Percentiles rank a stretch among this genome's conserved stretches.
Evolutionary conservation across 1,284 basidiomycete genomes (phyloP).

Genomic region (Testicularia cyperi): DNA sequence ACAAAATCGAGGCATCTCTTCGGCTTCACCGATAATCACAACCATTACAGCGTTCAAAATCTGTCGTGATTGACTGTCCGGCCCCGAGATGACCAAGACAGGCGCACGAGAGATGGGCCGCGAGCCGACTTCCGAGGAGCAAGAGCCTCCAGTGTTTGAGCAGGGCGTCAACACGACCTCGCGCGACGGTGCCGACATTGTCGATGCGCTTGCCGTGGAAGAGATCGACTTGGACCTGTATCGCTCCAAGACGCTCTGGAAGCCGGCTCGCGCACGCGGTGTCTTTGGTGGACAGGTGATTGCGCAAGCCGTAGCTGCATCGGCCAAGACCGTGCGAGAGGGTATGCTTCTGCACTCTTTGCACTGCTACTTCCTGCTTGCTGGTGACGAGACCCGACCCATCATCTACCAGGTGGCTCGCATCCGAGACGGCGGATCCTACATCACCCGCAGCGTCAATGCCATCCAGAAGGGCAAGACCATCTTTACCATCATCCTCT

Average conservation of each 20-base stretch:
- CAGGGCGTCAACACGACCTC: conserved; percentile 36
- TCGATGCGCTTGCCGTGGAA: conserved; percentile 48
- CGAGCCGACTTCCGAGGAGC: conserved; percentile 43
- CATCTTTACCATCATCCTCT: conserved; percentile 52
- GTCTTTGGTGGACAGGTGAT: conserved; percentile 58
- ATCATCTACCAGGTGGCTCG: conserved; percentile 53
- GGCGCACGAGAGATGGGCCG: conserved; percentile 36
- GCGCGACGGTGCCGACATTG: conserved; percentile 22
- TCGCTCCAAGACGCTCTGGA: conserved; percentile 48
- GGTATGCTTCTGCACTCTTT: conserved; percentile 44
- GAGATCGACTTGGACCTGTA: conserved; percentile 48
- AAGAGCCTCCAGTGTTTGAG: conserved; percentile 40
- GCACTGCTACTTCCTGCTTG: conserved; percentile 55
- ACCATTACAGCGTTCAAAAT: too few relatives aligned
- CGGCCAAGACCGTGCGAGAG: conserved; percentile 44
- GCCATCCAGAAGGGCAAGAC: conserved; percentile 44
- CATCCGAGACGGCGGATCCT: conserved; percentile 55
- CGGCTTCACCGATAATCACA: too few relatives aligned
- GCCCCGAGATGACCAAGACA: conserved; percentile 9
- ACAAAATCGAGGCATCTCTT: too few relatives aligned
- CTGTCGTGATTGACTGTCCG: too few relatives aligned
- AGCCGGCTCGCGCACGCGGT: conserved; percentile 48
- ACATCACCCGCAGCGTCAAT: conserved; percentile 52
- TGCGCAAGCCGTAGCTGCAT: conserved; percentile 48
- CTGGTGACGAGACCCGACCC: conserved; percentile 38